A percentile compares a stretch with the other conserved stretches of the same genome.
Conservation (phyloP, 257 asterid genomes). For the Mitragyna speciosa region DNA sequence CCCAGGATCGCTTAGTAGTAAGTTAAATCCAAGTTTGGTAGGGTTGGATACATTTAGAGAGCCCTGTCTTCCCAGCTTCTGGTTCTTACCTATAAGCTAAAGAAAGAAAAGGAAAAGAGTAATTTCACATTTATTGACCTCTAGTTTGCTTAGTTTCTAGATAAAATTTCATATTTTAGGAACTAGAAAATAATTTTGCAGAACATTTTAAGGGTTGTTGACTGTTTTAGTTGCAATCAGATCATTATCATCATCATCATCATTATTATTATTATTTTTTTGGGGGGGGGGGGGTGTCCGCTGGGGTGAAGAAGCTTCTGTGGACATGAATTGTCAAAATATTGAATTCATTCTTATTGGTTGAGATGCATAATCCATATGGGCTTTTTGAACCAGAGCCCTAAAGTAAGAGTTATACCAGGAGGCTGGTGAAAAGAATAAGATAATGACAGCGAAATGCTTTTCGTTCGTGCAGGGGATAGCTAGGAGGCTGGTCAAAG, state of each 20-base stretch:
- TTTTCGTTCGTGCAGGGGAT: conserved; percentile 37
- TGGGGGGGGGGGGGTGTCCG: not conserved
- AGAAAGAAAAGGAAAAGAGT: not conserved
- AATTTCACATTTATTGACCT: not conserved
- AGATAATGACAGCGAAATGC: not conserved
- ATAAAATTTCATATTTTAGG: not conserved
- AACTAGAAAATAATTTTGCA: not conserved
- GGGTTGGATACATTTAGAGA: not conserved
- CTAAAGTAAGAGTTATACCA: not conserved
- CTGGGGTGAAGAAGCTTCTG: not conserved
- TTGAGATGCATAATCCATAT: not conserved
- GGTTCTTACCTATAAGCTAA: not conserved
- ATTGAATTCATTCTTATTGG: not conserved
- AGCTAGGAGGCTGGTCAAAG: conserved; percentile 47
- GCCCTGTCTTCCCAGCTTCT: not conserved
- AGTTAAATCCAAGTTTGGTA: not conserved
- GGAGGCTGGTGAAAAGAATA: not conserved
- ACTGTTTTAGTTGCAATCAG: not conserved
- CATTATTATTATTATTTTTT: not conserved
- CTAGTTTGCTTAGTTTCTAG: not conserved
- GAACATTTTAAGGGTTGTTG: not conserved
- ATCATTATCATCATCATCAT: not conserved
- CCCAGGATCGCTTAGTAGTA: not conserved
- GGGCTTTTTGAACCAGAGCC: not conserved
- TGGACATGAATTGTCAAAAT: not conserved